Percentiles rank a stretch among this genome's conserved stretches.
Evolutionary conservation across 2,329 filamentous ascomycete species (phyloP).

Genomic region (Penicillium sp.): DNA sequence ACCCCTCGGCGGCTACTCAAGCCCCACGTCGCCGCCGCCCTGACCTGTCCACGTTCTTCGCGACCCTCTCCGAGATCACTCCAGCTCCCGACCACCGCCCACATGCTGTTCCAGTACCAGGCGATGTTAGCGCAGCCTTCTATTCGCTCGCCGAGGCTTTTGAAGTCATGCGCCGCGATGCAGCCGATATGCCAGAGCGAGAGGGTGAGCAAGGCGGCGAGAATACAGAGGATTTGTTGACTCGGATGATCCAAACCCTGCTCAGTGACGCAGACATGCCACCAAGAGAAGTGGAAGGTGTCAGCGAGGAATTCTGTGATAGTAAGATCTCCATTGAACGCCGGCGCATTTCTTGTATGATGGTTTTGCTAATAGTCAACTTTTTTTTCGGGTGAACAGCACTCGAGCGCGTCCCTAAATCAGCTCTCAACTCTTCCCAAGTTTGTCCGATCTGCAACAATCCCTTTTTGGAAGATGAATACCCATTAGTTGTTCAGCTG

Average conservation of each 20-base stretch:
- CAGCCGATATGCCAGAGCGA: slow-evolving; percentile 30
- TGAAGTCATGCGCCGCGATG: slow-evolving; percentile 52
- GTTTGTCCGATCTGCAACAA: slow-evolving; percentile 61
- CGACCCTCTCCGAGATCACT: slow-evolving; percentile 58
- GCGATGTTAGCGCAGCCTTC: slow-evolving; percentile 60
- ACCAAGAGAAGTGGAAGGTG: slow-evolving; percentile 59
- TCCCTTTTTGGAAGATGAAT: slow-evolving; percentile 60
- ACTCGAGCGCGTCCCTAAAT: slow-evolving; percentile 58
- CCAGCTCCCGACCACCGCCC: slow-evolving; percentile 52
- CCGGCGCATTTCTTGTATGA: neutral
- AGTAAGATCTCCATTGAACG: slow-evolving; percentile 26
- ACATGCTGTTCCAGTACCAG: slow-evolving; percentile 60
- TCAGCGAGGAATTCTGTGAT: slow-evolving; percentile 60
- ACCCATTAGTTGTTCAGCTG: slow-evolving; percentile 62
- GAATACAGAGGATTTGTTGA: slow-evolving; percentile 47
- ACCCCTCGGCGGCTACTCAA: slow-evolving; percentile 23
- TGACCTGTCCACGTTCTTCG: slow-evolving; percentile 65
- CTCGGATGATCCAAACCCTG: slow-evolving; percentile 55
- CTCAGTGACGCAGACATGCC: slow-evolving; percentile 57
- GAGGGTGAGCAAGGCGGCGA: slow-evolving; percentile 23
- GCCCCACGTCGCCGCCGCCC: slow-evolving; percentile 52
- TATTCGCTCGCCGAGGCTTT: slow-evolving; percentile 61
- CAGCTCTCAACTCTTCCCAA: slow-evolving; percentile 52
- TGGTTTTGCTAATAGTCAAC: neutral
- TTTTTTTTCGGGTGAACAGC: slow-evolving; percentile 30